Evolutionary conservation across 208 protist genomes (phyloP).

Genomic region (Acanthamoeba rhysodes): DNA sequence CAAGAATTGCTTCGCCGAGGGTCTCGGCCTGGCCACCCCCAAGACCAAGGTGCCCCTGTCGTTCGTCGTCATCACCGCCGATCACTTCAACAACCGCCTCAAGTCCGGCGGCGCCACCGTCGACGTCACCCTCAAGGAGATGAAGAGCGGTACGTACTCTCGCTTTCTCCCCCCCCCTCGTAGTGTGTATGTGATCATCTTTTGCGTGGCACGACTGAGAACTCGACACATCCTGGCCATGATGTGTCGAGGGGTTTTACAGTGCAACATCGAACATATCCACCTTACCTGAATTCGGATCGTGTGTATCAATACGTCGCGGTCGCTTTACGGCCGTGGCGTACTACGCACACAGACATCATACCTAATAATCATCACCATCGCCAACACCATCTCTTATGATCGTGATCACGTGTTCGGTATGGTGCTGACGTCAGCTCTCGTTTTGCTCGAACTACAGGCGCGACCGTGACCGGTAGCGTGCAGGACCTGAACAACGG

Average conservation of each 20-base stretch:
- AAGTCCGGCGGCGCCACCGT: slow-evolving; percentile 5
- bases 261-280: slow-evolving; percentile 18
- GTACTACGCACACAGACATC: slow-evolving; percentile 46
- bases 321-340: not conserved
- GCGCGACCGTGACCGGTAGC: not conserved
- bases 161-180: not conserved
- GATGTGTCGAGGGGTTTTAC: slow-evolving; percentile 3
- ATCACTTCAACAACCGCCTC: slow-evolving; percentile 55
- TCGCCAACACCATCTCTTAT: not conserved
- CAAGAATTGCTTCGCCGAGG: slow-evolving; percentile 40
- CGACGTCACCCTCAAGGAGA: slow-evolving; percentile 37
- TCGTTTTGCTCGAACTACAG: not conserved
- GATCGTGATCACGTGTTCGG: too few species aligned
- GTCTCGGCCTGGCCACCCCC: not conserved
- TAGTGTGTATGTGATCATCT: not conserved
- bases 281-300: slow-evolving; percentile 43
- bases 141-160: slow-evolving; percentile 32
- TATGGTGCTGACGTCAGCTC: not conserved
- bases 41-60: not conserved
- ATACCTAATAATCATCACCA: not conserved
- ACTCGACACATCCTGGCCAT: slow-evolving; percentile 10
- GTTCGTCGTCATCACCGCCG: slow-evolving; percentile 30
- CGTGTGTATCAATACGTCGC: not conserved
- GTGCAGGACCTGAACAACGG: slow-evolving; percentile 59
- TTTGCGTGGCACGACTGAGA: slow-evolving; percentile 16